Base-by-base conservation (phyloP, 2,329 filamentous ascomycete genomes). In the Albifimbria verrucaria region DNA sequence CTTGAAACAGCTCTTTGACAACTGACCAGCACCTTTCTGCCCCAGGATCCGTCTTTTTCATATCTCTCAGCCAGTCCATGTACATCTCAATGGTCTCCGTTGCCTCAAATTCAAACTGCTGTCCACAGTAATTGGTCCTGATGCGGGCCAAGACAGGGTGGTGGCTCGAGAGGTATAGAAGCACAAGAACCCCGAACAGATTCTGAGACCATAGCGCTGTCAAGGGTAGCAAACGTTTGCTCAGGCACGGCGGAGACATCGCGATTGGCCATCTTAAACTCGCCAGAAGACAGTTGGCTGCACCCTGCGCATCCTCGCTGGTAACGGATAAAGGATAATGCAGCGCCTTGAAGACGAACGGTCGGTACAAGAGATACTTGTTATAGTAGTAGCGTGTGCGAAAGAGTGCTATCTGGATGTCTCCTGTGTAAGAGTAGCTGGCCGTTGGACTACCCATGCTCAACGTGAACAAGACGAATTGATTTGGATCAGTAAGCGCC, bases 191-290 rank as follows among this genome's bases (percentile, higher is more conserved):
- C 3, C 79, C 79, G 44, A 86, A 72, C 42, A 86, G 73, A 55
- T 83, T 84, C 57, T 86, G 82, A 9, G 81, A 82, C 78, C 83
- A 86, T 51, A 82, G 81, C 61, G 84, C 86, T 2, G 81, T 60
- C 52, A 79, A 78, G 1, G 83, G 82, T 1, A 86, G 68, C 5
- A 86, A 71, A 32, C 82, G 71, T 65, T 86, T 87, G 63, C 78
- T 78, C 50, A 77, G 72, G 55, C 78, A 79, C 1, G 79, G 74
- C 0, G 83, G 82, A 7, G 79, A 77, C 68, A 85, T 76, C 21
- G 77, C 73, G 22, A 86, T 72, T 1, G 83, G 83, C 83, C 83
- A 87, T 52, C 78, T 73, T 15, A 86, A 68, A n/a, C 76, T 78
- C 2, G 79, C 74, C 57, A 79, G 74, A 17, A 86, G 73, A 56